Base-by-base conservation (phyloP, 169 alveolate species). In the Plasmodium gonderi region DNA sequence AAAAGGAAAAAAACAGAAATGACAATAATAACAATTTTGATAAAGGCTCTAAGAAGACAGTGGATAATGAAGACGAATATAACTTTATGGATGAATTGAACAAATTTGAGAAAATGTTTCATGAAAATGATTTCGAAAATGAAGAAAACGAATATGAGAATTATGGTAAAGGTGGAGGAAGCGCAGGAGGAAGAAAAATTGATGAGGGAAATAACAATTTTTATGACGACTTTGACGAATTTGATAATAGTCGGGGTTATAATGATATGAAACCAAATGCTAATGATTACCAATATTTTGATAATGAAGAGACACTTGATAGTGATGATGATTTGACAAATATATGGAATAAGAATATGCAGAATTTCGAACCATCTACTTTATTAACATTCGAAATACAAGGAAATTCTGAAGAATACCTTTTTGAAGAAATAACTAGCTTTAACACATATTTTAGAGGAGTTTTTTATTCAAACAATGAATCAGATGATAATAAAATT, bases 341-440 rank as follows among this genome's bases (percentile, higher is more conserved):
- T 26, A 75, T 87, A 51, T 87, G 93, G 93, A 87, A 87, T 29
- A 54, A 87, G 68, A 87, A 87, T 60, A 87, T 87, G 93, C 76
- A 87, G 29, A 75, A 87, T 87, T 87, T 87, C 68, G 93, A 87
- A 14, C 93, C 93, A 51, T 51, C 75, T 38, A 87, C 93, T 40
- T 49, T 74, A 51, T 40, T 87, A 87, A 87, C 93, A 23, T 87
- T 87, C 68, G 93, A 87, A 74, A 75, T 87, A 12, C 44, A 76
- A 5, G 78, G 80, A n/a, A 87, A 87, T 87, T 74, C 87, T 0
- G 93, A 87, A 45, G 93, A 87, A 75, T 87, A 23, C 68, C 79
- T 87, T 74, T 87, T 75, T 75, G 93, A 87, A 23, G 89, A 87
- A 23, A 23, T 87, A 17, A 20, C 2, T n/a, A 44, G 31, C 12